Evolutionary conservation across 2,329 filamentous ascomycete genomes (phyloP).

Genomic region (Pezicula rhizophila): DNA sequence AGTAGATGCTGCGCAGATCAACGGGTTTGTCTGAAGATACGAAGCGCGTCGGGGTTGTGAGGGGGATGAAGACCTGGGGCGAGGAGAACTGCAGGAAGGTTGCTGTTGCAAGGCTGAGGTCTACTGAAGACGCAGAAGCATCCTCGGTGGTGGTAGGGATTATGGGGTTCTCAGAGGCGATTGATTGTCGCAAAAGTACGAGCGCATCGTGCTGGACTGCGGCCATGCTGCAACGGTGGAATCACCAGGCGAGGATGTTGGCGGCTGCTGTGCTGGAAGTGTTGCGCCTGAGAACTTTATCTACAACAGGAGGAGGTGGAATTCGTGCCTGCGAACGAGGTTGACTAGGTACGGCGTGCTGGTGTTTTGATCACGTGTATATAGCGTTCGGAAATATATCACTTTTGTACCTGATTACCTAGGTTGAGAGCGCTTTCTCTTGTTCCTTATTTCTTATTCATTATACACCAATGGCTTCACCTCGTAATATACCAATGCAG

Average conservation of each 20-base stretch:
- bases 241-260: neutral
- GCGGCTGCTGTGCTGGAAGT: neutral
- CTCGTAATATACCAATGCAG: neutral
- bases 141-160: slow-evolving; percentile 69
- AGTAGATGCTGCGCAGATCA: slow-evolving; percentile 90
- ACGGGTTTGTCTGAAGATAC: slow-evolving; percentile 68
- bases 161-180: slow-evolving; percentile 63
- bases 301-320: too few species aligned
- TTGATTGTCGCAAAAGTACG: slow-evolving; percentile 75
- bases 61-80: slow-evolving; percentile 57
- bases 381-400: too few species aligned
- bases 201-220: slow-evolving; percentile 66
- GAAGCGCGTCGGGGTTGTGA: slow-evolving; percentile 78
- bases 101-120: slow-evolving; percentile 62
- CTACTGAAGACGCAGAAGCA: slow-evolving; percentile 50
- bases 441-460: too few species aligned
- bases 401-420: too few species aligned
- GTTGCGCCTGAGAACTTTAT: too few species aligned
- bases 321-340: too few species aligned
- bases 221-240: neutral
- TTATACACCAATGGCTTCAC: too few species aligned
- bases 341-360: too few species aligned
- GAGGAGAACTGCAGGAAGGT: slow-evolving; percentile 70
- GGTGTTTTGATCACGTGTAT: too few species aligned
- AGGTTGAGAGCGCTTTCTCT: too few species aligned